phyloP scores from a whole-genome alignment of 2,329 filamentous ascomycete species.

The Lecanoromycetidae sp. region DNA sequence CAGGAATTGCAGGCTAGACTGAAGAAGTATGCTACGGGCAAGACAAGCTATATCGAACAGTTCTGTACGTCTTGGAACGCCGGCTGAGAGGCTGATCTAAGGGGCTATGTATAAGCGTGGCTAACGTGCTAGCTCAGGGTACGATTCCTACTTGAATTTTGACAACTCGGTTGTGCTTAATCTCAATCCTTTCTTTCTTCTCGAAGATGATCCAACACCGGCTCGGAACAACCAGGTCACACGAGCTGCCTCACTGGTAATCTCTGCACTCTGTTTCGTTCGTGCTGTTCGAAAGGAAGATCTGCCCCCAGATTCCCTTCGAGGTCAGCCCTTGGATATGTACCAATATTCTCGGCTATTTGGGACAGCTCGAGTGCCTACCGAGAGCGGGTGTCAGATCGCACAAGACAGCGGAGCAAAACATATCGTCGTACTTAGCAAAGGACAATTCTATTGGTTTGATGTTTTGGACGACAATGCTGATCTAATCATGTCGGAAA shows the following conservation, averaged over 20 bases:
- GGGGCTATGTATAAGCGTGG: too few species aligned
- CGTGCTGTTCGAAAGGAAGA: slow-evolving; percentile 87
- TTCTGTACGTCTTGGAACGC: slow-evolving; percentile 70
- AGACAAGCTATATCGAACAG: slow-evolving; percentile 95
- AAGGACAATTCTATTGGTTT: slow-evolving; percentile 98
- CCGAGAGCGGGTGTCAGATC: slow-evolving; percentile 88
- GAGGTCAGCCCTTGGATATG: slow-evolving; percentile 84
- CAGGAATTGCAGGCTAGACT: slow-evolving; percentile 77
- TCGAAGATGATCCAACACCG: slow-evolving; percentile 94
- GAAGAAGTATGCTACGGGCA: slow-evolving; percentile 78
- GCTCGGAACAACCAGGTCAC: slow-evolving; percentile 95
- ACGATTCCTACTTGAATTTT: slow-evolving; percentile 95
- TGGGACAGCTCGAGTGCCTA: slow-evolving; percentile 86
- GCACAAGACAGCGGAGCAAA: slow-evolving; percentile 88
- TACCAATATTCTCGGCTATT: slow-evolving; percentile 95
- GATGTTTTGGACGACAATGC: slow-evolving; percentile 90
- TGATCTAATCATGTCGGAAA: slow-evolving; percentile 94
- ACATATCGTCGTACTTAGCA: slow-evolving; percentile 84
- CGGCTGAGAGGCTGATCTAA: too few species aligned
- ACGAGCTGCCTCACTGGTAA: slow-evolving; percentile 77
- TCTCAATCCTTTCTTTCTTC: slow-evolving; percentile 91
- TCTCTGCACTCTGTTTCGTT: slow-evolving; percentile 84
- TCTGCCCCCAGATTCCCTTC: slow-evolving; percentile 73
- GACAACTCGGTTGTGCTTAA: slow-evolving; percentile 97
- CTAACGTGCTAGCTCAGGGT: slow-evolving; percentile 49